Evolutionary conservation across 345 rosid species (phyloP).

Genomic region (Lepidium didymum): DNA sequence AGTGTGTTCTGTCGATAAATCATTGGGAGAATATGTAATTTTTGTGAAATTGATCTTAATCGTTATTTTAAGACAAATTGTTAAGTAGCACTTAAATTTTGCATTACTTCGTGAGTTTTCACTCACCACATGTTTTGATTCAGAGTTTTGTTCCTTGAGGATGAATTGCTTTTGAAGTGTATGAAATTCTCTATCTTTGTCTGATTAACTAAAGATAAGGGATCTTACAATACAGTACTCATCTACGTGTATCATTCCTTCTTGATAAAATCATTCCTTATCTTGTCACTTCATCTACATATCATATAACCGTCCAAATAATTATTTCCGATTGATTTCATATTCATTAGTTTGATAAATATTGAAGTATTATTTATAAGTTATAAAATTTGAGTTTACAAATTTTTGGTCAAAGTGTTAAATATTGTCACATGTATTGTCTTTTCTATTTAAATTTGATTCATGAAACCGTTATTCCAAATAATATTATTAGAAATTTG

Average conservation of each 20-base stretch:
- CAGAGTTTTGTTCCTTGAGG: constrained; percentile 5
- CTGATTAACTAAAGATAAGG: constrained; percentile 14
- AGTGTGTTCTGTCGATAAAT: too few relatives aligned
- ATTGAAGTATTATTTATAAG: too few relatives aligned
- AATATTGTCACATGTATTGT: too few relatives aligned
- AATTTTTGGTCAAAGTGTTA: too few relatives aligned
- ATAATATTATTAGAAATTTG: too few relatives aligned
- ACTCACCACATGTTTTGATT: neutral
- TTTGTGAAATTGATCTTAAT: neutral
- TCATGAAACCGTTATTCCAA: too few relatives aligned
- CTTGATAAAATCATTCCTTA: constrained; percentile 9
- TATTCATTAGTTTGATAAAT: too few relatives aligned
- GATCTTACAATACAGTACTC: constrained; percentile 10
- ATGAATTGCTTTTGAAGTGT: constrained; percentile 14
- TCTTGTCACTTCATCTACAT: constrained; percentile 12
- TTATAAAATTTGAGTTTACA: too few relatives aligned
- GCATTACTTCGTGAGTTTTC: neutral
- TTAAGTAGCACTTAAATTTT: neutral
- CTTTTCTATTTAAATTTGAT: too few relatives aligned
- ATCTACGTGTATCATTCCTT: constrained; percentile 22
- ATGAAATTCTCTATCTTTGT: constrained; percentile 2
- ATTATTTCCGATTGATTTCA: too few relatives aligned
- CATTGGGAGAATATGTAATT: neutral
- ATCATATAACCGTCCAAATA: neutral
- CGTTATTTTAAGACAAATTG: neutral